Evolutionary conservation across 768 basidiomycete genomes (phyloP).

Genomic region (Rhodotorula graminis): DNA sequence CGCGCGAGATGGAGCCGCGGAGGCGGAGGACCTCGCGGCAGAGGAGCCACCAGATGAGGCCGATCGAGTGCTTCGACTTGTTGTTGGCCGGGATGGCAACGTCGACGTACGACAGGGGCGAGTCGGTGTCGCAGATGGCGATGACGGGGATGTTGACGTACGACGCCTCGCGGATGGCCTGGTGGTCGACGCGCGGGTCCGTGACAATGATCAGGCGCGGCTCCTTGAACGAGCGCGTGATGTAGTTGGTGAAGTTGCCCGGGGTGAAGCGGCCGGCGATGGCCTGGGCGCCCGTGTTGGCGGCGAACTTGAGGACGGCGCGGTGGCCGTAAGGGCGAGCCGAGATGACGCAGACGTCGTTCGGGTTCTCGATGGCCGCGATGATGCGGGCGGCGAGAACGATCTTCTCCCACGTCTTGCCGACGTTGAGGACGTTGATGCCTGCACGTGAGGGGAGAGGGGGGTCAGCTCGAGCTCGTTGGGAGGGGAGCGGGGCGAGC

Average conservation of each 20-base stretch:
- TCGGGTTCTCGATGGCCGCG: slow-evolving; percentile 78
- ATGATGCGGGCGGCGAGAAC: slow-evolving; percentile 97
- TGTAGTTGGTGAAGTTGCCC: slow-evolving; percentile 97
- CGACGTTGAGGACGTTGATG: slow-evolving; percentile 94
- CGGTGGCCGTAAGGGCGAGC: slow-evolving; percentile 98
- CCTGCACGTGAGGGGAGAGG: slow-evolving; percentile 54
- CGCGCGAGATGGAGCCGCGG: slow-evolving; percentile 85
- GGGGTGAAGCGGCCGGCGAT: slow-evolving; percentile 99
- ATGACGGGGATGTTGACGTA: slow-evolving; percentile 99
- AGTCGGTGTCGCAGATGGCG: slow-evolving; percentile 97
- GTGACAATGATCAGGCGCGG: slow-evolving; percentile 97
- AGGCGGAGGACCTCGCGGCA: slow-evolving; percentile 95
- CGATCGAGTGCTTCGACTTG: slow-evolving; percentile 95
- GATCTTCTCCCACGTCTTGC: slow-evolving; percentile 99
- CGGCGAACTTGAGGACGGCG: slow-evolving; percentile 96
- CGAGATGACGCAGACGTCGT: slow-evolving; percentile 95
- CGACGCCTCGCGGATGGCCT: slow-evolving; percentile 98
- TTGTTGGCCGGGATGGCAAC: slow-evolving; percentile 99
- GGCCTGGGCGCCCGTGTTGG: slow-evolving; percentile 96
- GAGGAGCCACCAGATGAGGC: slow-evolving; percentile 96
- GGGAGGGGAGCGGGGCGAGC: no score
- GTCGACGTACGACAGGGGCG: slow-evolving; percentile 94
- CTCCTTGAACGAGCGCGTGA: slow-evolving; percentile 91
- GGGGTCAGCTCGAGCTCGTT: neutral
- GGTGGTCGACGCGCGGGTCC: slow-evolving; percentile 98